These are phyloP conservation scores for Alternaria triticina DNA, from an alignment of 2,329 filamentous ascomycete species.

Conservation along the genomic window DNA sequence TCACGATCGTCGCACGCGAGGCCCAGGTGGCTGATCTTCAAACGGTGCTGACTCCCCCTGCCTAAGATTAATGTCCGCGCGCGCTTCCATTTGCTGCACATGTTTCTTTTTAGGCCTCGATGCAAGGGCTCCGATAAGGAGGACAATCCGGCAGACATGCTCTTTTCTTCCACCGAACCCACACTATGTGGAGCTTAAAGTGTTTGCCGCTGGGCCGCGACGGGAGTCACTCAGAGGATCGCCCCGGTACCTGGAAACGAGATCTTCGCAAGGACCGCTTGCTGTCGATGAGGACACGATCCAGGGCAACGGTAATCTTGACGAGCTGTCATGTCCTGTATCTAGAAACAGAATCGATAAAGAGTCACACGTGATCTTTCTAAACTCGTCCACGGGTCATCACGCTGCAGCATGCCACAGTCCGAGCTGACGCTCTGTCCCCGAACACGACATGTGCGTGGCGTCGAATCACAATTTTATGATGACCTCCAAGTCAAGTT, in stretches of 20 bases:
- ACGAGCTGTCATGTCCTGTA: neutral
- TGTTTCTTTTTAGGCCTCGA: slow-evolving; percentile 2
- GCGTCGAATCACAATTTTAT: slow-evolving; percentile 1
- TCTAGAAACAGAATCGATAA: neutral
- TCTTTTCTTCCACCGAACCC: neutral
- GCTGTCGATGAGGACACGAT: neutral
- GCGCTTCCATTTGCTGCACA: slow-evolving; percentile 6
- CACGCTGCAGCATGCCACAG: neutral
- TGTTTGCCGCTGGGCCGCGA: neutral
- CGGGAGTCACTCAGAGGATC: neutral
- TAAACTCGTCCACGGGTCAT: neutral
- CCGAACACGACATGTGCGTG: neutral
- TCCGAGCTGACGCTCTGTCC: neutral
- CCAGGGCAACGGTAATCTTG: neutral
- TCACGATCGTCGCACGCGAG: slow-evolving; percentile 27
- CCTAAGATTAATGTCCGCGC: slow-evolving; percentile 28
- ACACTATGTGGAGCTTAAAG: neutral
- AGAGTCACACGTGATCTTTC: neutral
- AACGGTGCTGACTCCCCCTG: slow-evolving; percentile 36
- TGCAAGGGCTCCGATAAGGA: neutral
- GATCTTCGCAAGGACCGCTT: slow-evolving; percentile 6
- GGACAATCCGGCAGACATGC: neutral
- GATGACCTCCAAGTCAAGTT: neutral
- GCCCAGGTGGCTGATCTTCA: slow-evolving; percentile 43
- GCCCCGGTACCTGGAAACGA: slow-evolving; percentile 1